phyloP scores from a whole-genome alignment of 106 monocot species.

The Chionographis japonica region DNA sequence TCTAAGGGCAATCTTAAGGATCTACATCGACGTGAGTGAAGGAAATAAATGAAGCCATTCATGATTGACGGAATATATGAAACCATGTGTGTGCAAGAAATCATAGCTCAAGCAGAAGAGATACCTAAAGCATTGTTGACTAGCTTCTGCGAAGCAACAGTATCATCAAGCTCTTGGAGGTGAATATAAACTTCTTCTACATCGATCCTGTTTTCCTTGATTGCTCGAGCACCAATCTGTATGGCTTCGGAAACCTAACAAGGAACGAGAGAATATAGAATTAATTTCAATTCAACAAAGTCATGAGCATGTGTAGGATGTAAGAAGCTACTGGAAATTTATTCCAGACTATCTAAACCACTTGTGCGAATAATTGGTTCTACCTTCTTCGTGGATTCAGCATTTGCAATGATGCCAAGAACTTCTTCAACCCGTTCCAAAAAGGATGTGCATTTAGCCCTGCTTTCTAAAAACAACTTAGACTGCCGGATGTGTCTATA shows the following conservation, averaged over 20 bases:
- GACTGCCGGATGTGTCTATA: conserved; percentile 49
- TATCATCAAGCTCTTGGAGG: conserved; percentile 66
- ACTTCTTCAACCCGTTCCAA: conserved; percentile 83
- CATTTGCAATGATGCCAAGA: conserved; percentile 48
- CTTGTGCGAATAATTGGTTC: not conserved
- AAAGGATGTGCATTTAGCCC: conserved; percentile 45
- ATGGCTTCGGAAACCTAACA: conserved; percentile 79
- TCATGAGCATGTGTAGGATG: too few species aligned
- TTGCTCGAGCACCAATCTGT: conserved; percentile 61
- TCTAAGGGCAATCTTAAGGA: too few species aligned
- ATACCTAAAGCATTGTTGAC: conserved; percentile 65
- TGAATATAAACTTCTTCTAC: conserved; percentile 60
- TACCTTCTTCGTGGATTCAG: conserved; percentile 87
- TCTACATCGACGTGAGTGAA: too few species aligned
- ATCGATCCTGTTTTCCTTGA: conserved; percentile 62
- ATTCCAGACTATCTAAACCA: not conserved
- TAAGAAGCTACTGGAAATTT: not conserved
- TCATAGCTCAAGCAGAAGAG: not conserved
- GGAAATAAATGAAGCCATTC: too few species aligned
- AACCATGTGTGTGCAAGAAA: too few species aligned
- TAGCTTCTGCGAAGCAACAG: conserved; percentile 52
- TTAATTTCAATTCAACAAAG: too few species aligned
- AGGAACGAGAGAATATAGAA: not conserved
- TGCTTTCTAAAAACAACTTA: conserved; percentile 59
- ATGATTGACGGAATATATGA: too few species aligned